Percentiles rank a stretch among this genome's conserved stretches.
These are phyloP conservation scores for Violaceomyces palustris DNA, from an alignment of 1,284 basidiomycete genomes.

Conservation along the genomic window DNA sequence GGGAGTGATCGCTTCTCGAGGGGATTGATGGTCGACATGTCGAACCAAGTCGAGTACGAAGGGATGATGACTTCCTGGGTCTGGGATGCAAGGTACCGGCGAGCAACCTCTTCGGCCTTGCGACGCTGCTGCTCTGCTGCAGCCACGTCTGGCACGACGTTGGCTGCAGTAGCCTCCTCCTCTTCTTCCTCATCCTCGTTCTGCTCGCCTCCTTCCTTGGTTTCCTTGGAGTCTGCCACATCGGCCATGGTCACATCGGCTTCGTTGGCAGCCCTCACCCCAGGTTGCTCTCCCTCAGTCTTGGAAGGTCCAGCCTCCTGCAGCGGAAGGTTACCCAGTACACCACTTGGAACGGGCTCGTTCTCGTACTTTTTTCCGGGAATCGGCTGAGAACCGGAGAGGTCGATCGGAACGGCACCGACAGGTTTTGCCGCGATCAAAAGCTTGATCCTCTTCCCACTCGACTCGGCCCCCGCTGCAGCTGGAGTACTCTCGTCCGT, in stretches of 20 bases:
- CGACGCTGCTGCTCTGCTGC: constrained; percentile 71
- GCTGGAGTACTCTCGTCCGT: constrained; percentile 32
- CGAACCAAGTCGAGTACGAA: constrained; percentile 96
- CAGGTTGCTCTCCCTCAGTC: constrained; percentile 16
- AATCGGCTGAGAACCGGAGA: constrained; percentile 45
- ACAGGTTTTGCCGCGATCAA: constrained; percentile 42
- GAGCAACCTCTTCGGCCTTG: constrained; percentile 75
- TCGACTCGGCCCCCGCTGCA: constrained; percentile 17
- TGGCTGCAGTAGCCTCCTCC: constrained; percentile 54
- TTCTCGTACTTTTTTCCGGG: constrained; percentile 51
- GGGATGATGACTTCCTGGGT: constrained; percentile 90
- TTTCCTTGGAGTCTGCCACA: constrained; percentile 13
- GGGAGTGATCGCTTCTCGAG: constrained; percentile 89
- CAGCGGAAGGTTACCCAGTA: constrained; percentile 45
- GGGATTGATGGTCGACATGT: constrained; percentile 85
- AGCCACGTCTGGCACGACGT: constrained; percentile 60
- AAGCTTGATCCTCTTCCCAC: constrained; percentile 48
- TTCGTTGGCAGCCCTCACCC: constrained; percentile 27
- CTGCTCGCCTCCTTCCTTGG: constrained; percentile 58
- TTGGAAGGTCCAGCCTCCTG: constrained; percentile 18
- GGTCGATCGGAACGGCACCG: constrained; percentile 46
- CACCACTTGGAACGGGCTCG: constrained; percentile 41
- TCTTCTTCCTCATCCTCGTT: constrained; percentile 69
- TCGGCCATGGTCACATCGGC: constrained; percentile 44
- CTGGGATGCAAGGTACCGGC: constrained; percentile 90